These are phyloP conservation scores for Bipolaris bicolor DNA, from an alignment of 2,329 filamentous ascomycete genomes.

Conservation along the genomic window DNA sequence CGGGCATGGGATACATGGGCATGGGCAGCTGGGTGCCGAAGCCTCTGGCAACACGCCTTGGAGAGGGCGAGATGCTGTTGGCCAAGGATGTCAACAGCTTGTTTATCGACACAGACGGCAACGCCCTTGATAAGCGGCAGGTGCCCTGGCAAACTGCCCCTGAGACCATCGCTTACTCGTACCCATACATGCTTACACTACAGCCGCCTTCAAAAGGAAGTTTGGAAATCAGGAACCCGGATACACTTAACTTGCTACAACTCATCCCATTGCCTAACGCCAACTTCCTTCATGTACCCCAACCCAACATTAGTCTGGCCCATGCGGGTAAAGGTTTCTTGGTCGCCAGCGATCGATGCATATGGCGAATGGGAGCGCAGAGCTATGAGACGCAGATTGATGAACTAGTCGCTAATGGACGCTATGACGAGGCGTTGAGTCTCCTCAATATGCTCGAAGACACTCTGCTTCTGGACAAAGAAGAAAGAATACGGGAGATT, in stretches of 20 bases:
- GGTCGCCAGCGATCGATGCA: conserved; percentile 84
- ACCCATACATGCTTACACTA: conserved; percentile 89
- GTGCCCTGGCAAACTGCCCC: conserved; percentile 91
- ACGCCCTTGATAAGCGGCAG: conserved; percentile 80
- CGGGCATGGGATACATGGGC: conserved; percentile 96
- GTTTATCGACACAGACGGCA: conserved; percentile 85
- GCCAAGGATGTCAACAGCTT: conserved; percentile 97
- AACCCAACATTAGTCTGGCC: conserved; percentile 90
- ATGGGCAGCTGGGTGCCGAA: conserved; percentile 90
- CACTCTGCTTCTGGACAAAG: conserved; percentile 83
- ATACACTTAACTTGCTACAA: conserved; percentile 88
- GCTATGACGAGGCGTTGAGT: conserved; percentile 91
- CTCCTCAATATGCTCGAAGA: conserved; percentile 89
- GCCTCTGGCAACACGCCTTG: conserved; percentile 81
- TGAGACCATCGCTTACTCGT: conserved; percentile 92
- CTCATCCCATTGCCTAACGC: conserved; percentile 82
- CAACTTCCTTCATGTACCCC: conserved; percentile 85
- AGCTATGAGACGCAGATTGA: conserved; percentile 91
- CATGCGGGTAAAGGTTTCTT: conserved; percentile 96
- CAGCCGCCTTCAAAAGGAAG: conserved; percentile 82
- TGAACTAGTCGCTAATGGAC: conserved; percentile 73
- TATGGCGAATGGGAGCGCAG: conserved; percentile 95
- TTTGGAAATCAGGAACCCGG: conserved; percentile 89
- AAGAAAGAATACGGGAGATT: conserved; percentile 77
- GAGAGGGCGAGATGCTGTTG: conserved; percentile 84